These are phyloP conservation scores for Chenopodium formosanum DNA, from an alignment of 148 eudicot species.

Conservation along the genomic window DNA sequence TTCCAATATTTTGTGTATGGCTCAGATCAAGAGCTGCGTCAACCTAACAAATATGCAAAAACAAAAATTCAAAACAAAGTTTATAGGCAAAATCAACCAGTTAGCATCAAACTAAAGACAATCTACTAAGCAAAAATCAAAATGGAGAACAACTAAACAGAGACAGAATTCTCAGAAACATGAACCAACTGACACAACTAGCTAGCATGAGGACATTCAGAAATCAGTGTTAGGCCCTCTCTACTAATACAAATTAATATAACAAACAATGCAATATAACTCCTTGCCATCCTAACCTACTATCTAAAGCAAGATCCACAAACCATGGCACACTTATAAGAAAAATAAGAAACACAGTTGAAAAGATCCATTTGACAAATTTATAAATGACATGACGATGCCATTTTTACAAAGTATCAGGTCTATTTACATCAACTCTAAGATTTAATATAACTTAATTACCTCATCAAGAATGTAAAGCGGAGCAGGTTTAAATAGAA, in stretches of 20 bases:
- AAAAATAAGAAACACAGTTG: neutral
- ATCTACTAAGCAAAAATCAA: neutral
- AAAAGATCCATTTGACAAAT: neutral
- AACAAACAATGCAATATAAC: neutral
- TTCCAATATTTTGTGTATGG: conserved; percentile 99
- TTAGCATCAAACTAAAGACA: neutral
- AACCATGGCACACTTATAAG: conserved; percentile 5
- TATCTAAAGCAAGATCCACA: neutral
- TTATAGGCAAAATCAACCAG: neutral
- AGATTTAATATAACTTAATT: conserved; percentile 8
- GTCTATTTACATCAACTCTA: neutral
- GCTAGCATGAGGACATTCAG: neutral
- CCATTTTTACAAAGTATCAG: neutral
- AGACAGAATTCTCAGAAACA: neutral
- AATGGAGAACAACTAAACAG: conserved; percentile 1
- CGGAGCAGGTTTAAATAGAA: conserved; percentile 98
- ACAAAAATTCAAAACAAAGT: neutral
- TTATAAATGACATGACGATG: neutral
- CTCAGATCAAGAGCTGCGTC: conserved; percentile 99
- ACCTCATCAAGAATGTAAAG: conserved; percentile 98
- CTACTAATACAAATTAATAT: neutral
- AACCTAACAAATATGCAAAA: conserved; percentile 49
- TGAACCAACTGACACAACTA: neutral
- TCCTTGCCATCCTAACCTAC: conserved; percentile 2
- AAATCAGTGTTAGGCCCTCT: neutral